Evolutionary conservation across 441 rosid species (phyloP), one percentile per base, ranked within the genome.

Genomic region (Corymbia calophylla): DNA sequence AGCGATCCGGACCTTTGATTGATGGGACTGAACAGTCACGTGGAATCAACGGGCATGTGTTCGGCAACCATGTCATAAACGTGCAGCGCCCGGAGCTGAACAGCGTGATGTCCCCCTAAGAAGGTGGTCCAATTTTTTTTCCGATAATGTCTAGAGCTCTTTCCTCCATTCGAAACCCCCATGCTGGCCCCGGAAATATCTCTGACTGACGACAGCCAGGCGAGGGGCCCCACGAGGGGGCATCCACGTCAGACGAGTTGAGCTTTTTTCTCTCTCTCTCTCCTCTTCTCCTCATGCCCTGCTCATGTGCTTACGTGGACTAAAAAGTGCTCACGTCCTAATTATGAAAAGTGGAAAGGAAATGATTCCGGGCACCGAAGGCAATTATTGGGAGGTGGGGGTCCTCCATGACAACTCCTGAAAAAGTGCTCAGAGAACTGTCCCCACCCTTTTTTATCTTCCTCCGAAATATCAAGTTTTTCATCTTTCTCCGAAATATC

Each of bases 1-100:
- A 64, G 16, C 1, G 8, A 9, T 7, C 0, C 3, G 0, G 3
- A 1, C 19, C 3, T 7, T 17, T 64, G 10, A n/a, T 64, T 0
- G 3, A n/a, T 64, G 35, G 35, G 70, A n/a, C 70, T 35, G 31
- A 64, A 7, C 5, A 1, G 10, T 64, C 9, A 9, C 5, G 19
- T 1, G 1, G 8, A 0, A 64, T n/a, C 0, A 15, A 5, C 0
- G 2, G 2, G 68, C 68, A 6, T 62, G 68, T 29, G n/a, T n/a
- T n/a, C n/a, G 73, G 21, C 39, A 3, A 32, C 6, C 73, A 4
- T 14, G 17, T n/a, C 73, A 66, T 66, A 16, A 66, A 29, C 17
- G 44, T 66, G 21, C 73, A 0, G 73, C 31, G 73, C 73, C 31
- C 1, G 14, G 19, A 70, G 81, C 5, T 35, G 48, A 35, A 19